These are phyloP conservation scores for Gonapodya sp. DNA, from an alignment of 192 early-diverging fungal species.

Conservation along the genomic window DNA sequence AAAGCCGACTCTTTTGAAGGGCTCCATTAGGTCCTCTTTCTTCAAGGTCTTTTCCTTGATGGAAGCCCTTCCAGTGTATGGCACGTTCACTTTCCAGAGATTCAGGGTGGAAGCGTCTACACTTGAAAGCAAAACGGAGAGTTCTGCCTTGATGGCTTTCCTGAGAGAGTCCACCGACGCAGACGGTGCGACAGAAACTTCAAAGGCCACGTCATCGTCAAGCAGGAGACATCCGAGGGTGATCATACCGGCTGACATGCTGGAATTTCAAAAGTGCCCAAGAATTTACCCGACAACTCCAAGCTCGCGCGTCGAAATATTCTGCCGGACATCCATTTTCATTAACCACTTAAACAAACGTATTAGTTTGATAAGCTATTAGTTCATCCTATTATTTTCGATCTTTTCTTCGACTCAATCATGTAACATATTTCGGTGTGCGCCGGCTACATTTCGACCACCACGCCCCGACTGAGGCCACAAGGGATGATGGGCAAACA, in stretches of 20 bases:
- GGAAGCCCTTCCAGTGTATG: background rate
- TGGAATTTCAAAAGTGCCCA: background rate
- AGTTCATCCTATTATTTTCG: constrained; percentile 2
- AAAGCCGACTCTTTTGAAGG: background rate
- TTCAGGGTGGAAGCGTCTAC: constrained; percentile 1
- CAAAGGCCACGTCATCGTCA: background rate
- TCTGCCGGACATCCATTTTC: background rate
- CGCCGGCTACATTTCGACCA: constrained; percentile 1
- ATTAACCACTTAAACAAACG: background rate
- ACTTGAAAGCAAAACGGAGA: background rate
- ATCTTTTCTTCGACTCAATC: background rate
- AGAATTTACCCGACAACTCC: background rate
- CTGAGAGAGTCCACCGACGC: background rate
- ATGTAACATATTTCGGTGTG: background rate
- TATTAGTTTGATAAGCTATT: constrained; percentile 4
- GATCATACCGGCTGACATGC: background rate
- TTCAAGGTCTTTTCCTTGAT: background rate
- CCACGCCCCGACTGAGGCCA: too few species aligned
- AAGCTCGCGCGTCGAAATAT: background rate
- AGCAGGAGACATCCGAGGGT: background rate
- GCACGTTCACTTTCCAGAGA: constrained; percentile 1
- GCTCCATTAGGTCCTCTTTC: constrained; percentile 1
- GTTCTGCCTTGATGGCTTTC: background rate
- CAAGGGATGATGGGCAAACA: too few species aligned
- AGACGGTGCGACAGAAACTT: background rate